These are phyloP conservation scores for Phoenix dactylifera DNA, from an alignment of 176 grass and related monocot genomes.

Conservation along the genomic window DNA sequence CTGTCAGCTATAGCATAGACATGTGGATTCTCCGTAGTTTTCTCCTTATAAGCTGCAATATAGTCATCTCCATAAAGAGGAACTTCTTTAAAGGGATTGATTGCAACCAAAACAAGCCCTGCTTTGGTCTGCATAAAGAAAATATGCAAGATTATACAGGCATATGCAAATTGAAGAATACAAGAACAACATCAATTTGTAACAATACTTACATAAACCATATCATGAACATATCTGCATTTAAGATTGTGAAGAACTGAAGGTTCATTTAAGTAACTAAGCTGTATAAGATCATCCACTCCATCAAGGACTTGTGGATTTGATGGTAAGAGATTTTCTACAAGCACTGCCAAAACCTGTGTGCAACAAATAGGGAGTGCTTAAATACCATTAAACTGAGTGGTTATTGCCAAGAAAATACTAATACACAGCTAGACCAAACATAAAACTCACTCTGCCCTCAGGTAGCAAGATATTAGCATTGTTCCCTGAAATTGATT, in stretches of 20 bases:
- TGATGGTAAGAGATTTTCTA: slow-evolving; percentile 65
- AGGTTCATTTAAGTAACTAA: slow-evolving; percentile 96
- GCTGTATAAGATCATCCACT: slow-evolving; percentile 94
- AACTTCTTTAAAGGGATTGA: slow-evolving; percentile 97
- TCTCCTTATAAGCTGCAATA: slow-evolving; percentile 69
- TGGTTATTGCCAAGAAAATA: too few species aligned
- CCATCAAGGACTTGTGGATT: slow-evolving; percentile 99
- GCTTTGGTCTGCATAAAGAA: slow-evolving; percentile 70
- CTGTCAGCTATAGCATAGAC: slow-evolving; percentile 97
- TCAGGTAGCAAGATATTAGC: too few species aligned
- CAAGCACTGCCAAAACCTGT: slow-evolving; percentile 65
- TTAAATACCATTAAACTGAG: too few species aligned
- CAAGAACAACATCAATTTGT: slow-evolving; percentile 3
- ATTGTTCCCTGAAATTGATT: too few species aligned
- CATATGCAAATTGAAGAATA: too few species aligned
- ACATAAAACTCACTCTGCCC: too few species aligned
- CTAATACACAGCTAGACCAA: too few species aligned
- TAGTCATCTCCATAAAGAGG: slow-evolving; percentile 73
- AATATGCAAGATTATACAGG: slow-evolving; percentile 14
- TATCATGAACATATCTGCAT: slow-evolving; percentile 75
- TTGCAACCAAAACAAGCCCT: slow-evolving; percentile 91
- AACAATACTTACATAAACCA: slow-evolving; percentile 78
- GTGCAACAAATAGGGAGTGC: too few species aligned
- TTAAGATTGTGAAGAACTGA: slow-evolving; percentile 89
- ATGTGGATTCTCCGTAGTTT: slow-evolving; percentile 73